Evolutionary conservation across 169 alveolate species (phyloP), one percentile per base, ranked within the genome.

Genomic region (Eimeria tenella): DNA sequence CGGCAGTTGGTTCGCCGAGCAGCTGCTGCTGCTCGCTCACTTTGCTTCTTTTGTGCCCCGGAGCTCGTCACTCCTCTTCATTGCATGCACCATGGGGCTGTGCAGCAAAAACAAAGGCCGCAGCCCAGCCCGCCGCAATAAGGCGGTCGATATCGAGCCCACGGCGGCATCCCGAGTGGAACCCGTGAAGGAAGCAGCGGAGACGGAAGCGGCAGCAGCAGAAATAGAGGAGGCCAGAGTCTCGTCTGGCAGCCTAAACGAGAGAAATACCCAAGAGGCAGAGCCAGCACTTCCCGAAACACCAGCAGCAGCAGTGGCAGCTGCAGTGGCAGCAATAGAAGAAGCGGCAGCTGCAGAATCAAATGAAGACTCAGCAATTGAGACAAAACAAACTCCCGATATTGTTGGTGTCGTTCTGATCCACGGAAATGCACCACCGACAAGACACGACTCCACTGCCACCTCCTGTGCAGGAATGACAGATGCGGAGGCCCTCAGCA

Each of bases 21-120:
- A 31, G 42, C 42, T 31, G 42, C 42, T 31, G 42, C 42, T 31
- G 42, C 4, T 31, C 42, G 42, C 42, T 31, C 42, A 31, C 42
- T 31, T 2, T 2, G 42, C 42, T 31, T 31, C 42, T 31, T 31
- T 31, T 31, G 42, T 31, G 42, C 42, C 42, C 42, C 42, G 42
- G 42, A 31, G 42, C 42, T 31, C 42, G 42, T 31, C 42, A 31
- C 42, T 31, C 31, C 31, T 73, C 52, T 15, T 23, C n/a, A 23
- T 73, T 10, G 56, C 52, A 73, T 13, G 83, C 83, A 73, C 42
- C 87, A 52, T 77, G 87, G 87, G 87, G 25, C 31, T 77, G 70
- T 77, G 87, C 31, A 11, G 52, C 25, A 77, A 77, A 25, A 77
- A 10, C 15, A 77, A 77, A 25, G 87, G 68, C 17, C 49, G 53